Base-by-base conservation (phyloP, 495 filamentous ascomycete genomes). In the Astrothelium subdiscretum region DNA sequence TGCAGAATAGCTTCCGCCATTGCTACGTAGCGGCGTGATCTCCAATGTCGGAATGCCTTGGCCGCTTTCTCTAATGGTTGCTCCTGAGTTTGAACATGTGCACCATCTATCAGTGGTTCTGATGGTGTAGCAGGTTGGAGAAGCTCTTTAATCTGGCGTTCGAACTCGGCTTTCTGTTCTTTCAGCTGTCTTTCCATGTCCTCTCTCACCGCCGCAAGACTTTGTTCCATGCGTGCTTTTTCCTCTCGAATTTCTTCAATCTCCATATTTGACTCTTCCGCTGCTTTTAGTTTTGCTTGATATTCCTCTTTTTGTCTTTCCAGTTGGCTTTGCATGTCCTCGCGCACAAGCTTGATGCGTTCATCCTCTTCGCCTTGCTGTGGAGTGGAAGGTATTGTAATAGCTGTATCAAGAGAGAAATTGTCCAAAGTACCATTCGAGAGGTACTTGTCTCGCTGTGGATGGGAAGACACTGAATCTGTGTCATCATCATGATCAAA, bases 381-480 rank as follows among this genome's bases (percentile, higher is more conserved):
- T 38, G 94, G 92, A 1, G 92, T 97, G 1, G 90, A 92, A 5
- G 95, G 94, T 79, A 96, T 88, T 1, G 94, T 99, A 43, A 97
- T 80, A 1, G 85, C 85, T 3, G 95, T 99, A 68, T 99, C 94
- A 26, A 97, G 79, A 15, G 95, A 97, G 69, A 97, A 94, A 72
- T 96, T 96, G 71, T 99, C 94, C 42, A 96, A 80, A 2, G 95
- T 99, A 15, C 91, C 91, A 70, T 88, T 94, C 3, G 91, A 96
- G 79, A 95, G 86, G 73, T 97, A 97, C 69, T 99, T 99, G 63
- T 99, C 94, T 51, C 94, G 81, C 31, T 92, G 79, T 1, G 89
- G 87, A 72, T 91, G 95, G 10, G 91, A 96, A 32, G 87, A 87
- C 26, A 90, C 83, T 0, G 92, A 96, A 67, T 97, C 94, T 59